Conservation (phyloP, 768 basidiomycete species). For the Psilocybe tampanensis region DNA sequence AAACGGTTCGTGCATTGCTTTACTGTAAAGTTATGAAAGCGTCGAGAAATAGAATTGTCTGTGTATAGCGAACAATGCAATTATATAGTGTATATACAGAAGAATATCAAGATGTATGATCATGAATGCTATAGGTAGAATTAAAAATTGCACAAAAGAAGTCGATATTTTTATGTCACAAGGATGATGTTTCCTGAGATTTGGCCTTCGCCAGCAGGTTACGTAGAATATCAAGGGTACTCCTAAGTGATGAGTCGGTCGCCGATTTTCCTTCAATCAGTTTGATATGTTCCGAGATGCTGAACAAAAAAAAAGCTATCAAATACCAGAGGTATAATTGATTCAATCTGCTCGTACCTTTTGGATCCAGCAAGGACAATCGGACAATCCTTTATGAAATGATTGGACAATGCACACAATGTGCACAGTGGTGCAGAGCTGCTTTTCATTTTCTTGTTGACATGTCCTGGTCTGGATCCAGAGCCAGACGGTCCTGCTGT, state of each 20-base stretch:
- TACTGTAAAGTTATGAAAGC: too few relatives aligned
- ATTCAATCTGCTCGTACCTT: conserved; percentile 40
- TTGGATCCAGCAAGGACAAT: conserved; percentile 51
- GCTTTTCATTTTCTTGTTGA: conserved; percentile 8
- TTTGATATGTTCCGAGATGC: conserved; percentile 25
- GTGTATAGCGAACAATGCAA: too few relatives aligned
- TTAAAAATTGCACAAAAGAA: too few relatives aligned
- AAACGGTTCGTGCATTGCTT: too few relatives aligned
- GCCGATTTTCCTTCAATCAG: conserved; percentile 20
- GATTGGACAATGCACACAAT: conserved; percentile 7
- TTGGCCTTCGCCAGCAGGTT: conserved; percentile 26
- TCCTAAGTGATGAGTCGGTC: conserved; percentile 13
- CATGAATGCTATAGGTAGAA: too few relatives aligned
- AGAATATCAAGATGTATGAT: too few relatives aligned
- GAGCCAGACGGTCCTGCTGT: conserved; percentile 3
- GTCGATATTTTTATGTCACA: not conserved
- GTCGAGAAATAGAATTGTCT: too few relatives aligned
- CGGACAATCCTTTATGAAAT: conserved; percentile 47
- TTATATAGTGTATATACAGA: too few relatives aligned
- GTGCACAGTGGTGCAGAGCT: not conserved
- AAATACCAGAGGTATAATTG: not conserved
- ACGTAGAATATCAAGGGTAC: conserved; percentile 20
- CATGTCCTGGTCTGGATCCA: not conserved
- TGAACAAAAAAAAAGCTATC: conserved; percentile 26
- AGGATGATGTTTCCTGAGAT: conserved; percentile 11